Base-by-base conservation (phyloP, 345 rosid species). In the Camelina neglecta region DNA sequence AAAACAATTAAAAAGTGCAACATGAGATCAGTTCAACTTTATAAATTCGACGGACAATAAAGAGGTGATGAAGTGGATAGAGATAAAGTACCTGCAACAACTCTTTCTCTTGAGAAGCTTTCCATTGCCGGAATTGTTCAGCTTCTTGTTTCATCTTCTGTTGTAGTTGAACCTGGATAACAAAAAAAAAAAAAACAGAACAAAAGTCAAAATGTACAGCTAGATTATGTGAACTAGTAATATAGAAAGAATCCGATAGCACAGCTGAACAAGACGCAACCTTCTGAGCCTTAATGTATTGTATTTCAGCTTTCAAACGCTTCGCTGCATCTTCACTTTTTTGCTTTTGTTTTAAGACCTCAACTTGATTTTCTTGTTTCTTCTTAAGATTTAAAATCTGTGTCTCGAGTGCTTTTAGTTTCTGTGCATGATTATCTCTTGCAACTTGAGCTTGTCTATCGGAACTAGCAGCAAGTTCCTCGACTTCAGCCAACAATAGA, bases 71-170 rank as follows among this genome's bases (percentile, higher is more conserved):
- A 70, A 51, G 29, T 50, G 11, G 48, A 44, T 33, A 16, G 39
- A 54, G 75, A 56, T 47, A 21, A 75, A 61, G 61, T 44, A 89
- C 97, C 89, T 91, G 92, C 59, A 87, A 83, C 75, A 91, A 75
- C 80, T 91, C 97, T 69, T 91, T 91, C 56, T 91, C 92, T 42
- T 88, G 81, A 58, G 87, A 86, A 65, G 94, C 88, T 84, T 86
- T 91, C 97, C 93, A 89, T 8, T 86, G 92, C 16, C 97, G 89
- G 83, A 91, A 89, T 73, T 89, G 97, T 72, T 91, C 97, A 13
- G 92, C 85, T 80, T 91, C 97, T 71, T 87, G 92, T 81, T 89
- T 89, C 80, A 89, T 89, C 78, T 84, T 89, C 36, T 87, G 89
- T 72, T 89, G 97, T 81, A 91, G 77, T 70, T 91, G 94, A 84